Evolutionary conservation across 2,329 filamentous ascomycete genomes (phyloP).

Genomic region (Venturia pyrina): DNA sequence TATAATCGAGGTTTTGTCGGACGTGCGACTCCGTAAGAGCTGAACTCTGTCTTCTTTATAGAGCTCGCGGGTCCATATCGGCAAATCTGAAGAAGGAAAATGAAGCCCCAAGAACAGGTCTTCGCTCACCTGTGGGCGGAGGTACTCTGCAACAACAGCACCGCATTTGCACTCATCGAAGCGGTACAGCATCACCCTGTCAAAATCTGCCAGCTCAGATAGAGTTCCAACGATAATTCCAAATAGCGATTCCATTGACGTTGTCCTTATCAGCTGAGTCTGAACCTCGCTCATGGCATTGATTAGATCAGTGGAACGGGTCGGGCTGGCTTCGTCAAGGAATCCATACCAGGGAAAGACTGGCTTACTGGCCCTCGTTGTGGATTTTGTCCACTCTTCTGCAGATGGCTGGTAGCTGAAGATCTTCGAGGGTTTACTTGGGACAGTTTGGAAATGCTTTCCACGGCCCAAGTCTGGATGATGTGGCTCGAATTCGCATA

Average conservation of each 20-base stretch:
- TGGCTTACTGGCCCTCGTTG: neutral
- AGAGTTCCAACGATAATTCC: neutral
- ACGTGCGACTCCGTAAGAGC: neutral
- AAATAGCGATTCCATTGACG: neutral
- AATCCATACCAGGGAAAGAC: neutral
- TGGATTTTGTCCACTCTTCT: neutral
- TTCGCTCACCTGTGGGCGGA: neutral
- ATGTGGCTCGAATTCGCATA: neutral
- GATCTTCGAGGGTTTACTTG: neutral
- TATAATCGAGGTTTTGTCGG: neutral
- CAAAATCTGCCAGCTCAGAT: neutral
- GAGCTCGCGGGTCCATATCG: neutral
- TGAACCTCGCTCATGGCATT: neutral
- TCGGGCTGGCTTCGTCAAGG: neutral
- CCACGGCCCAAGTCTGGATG: neutral
- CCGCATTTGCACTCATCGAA: neutral
- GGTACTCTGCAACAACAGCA: neutral
- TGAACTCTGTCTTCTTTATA: constrained; percentile 1
- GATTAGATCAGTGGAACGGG: neutral
- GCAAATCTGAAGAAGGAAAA: constrained; percentile 1
- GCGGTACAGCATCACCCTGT: constrained; percentile 4
- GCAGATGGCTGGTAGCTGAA: neutral
- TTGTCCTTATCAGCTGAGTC: neutral
- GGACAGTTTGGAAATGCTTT: neutral
- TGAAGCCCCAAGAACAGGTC: neutral